phyloP scores from a whole-genome alignment of 1,139 yeast genomes.

The Saccharomyces pastorianus region DNA sequence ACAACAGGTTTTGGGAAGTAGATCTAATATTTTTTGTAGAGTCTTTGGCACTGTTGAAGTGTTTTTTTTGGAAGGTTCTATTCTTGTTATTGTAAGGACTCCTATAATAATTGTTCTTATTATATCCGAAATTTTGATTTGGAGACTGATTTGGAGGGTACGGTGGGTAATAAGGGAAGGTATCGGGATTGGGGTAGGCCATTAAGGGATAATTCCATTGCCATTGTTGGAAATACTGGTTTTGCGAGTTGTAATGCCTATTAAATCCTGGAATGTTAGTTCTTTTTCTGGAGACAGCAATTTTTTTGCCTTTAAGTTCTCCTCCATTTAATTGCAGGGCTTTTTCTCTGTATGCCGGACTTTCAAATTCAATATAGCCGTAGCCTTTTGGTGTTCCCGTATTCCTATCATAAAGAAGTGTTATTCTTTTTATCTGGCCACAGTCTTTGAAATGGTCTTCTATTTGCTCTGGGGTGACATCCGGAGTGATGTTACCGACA shows the following conservation, averaged over 20 bases:
- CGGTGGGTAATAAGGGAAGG: neutral
- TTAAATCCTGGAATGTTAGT: constrained; percentile 46
- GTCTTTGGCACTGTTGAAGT: neutral
- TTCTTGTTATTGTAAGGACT: neutral
- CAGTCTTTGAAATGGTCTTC: constrained; percentile 68
- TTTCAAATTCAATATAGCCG: constrained; percentile 62
- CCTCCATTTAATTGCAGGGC: constrained; percentile 51
- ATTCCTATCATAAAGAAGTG: constrained; percentile 39
- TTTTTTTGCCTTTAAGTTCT: constrained; percentile 45
- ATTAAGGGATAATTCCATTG: neutral
- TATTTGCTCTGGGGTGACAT: constrained; percentile 69
- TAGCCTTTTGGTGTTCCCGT: constrained; percentile 64
- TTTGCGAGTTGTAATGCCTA: neutral
- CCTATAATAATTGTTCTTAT: neutral
- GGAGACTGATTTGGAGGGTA: neutral
- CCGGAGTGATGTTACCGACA: constrained; percentile 82
- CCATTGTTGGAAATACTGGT: neutral
- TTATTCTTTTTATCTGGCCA: constrained; percentile 77
- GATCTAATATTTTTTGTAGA: neutral
- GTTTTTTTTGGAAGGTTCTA: neutral
- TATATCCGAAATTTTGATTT: neutral
- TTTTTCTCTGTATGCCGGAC: constrained; percentile 38
- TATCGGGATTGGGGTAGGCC: neutral
- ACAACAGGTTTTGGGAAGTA: neutral
- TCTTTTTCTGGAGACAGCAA: constrained; percentile 56